Conservation (phyloP, 2,329 filamentous ascomycete genomes). For the Esteya vermicola region DNA sequence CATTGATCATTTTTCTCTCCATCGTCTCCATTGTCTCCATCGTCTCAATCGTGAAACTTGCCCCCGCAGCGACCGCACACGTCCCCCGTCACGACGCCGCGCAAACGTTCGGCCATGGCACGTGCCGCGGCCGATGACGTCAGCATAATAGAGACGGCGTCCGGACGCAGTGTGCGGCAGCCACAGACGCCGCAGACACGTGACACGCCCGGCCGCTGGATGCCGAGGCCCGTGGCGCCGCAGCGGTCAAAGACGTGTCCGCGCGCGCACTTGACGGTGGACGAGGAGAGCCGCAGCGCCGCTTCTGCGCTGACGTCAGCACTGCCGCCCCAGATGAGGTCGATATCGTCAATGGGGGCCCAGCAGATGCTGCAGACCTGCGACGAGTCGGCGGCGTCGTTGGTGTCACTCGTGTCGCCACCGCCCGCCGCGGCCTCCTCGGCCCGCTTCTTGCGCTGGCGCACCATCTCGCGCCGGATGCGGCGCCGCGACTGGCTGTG, state of each 20-base stretch:
- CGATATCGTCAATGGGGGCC: constrained; percentile 6
- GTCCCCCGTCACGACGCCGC: constrained; percentile 11
- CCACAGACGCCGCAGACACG: constrained; percentile 41
- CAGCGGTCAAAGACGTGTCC: constrained; percentile 34
- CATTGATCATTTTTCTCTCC: constrained; percentile 2
- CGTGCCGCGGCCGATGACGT: neutral
- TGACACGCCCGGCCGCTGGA: constrained; percentile 38
- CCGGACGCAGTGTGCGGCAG: constrained; percentile 30
- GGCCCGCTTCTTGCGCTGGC: no score
- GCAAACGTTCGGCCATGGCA: constrained; percentile 8
- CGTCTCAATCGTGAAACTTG: constrained; percentile 18
- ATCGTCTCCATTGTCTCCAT: neutral
- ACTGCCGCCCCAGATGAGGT: constrained; percentile 7
- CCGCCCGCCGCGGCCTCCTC: no score
- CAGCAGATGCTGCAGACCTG: constrained; percentile 36
- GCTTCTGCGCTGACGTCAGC: no score
- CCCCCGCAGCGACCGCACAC: constrained; percentile 20
- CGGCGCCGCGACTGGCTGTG: no score
- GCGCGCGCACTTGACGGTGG: constrained; percentile 14
- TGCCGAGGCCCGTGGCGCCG: constrained; percentile 37
- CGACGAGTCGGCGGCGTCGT: neutral
- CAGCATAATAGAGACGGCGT: constrained; percentile 22
- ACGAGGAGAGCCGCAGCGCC: no score
- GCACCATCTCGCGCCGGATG: no score
- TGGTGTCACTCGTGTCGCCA: no score